Conservation (phyloP, 805 yeast genomes). For the Hanseniaspora vineae region DNA sequence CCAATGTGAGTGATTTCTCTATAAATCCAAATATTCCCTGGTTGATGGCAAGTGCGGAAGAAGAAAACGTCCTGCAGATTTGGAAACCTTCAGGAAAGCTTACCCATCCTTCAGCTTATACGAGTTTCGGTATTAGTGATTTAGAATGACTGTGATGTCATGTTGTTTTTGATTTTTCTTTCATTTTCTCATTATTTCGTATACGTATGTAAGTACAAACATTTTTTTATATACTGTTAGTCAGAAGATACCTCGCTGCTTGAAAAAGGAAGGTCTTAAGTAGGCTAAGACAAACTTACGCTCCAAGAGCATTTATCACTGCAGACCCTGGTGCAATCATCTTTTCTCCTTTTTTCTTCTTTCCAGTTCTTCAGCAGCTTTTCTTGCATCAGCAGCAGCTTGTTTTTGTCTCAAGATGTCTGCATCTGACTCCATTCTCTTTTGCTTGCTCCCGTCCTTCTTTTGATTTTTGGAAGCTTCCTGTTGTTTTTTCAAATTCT, state of each 20-base stretch:
- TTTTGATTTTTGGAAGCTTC: constrained; percentile 45
- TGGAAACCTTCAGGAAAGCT: constrained; percentile 30
- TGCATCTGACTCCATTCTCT: constrained; percentile 81
- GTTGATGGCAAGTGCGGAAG: constrained; percentile 50
- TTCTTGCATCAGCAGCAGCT: constrained; percentile 34
- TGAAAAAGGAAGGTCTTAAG: too few relatives aligned
- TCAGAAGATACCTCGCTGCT: too few relatives aligned
- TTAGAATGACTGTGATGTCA: not conserved
- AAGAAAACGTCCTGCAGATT: constrained; percentile 32
- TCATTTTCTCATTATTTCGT: not conserved
- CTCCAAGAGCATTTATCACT: too few relatives aligned
- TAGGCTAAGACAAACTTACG: too few relatives aligned
- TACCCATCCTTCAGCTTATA: constrained; percentile 8
- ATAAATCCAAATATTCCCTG: constrained; percentile 62
- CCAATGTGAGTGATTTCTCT: constrained; percentile 58
- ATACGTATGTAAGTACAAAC: not conserved
- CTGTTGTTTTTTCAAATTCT: constrained; percentile 70
- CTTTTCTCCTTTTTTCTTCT: constrained; percentile 6
- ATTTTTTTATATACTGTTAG: too few relatives aligned
- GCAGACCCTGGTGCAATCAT: not conserved
- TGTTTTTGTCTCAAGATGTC: constrained; percentile 84
- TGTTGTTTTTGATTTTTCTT: not conserved
- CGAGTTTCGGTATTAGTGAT: not conserved
- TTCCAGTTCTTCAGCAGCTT: constrained; percentile 20
- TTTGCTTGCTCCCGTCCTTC: constrained; percentile 71